Evolutionary conservation across 257 asterid genomes (phyloP), one percentile per base, ranked within the genome.

Genomic region (Solanum medicagineum): DNA sequence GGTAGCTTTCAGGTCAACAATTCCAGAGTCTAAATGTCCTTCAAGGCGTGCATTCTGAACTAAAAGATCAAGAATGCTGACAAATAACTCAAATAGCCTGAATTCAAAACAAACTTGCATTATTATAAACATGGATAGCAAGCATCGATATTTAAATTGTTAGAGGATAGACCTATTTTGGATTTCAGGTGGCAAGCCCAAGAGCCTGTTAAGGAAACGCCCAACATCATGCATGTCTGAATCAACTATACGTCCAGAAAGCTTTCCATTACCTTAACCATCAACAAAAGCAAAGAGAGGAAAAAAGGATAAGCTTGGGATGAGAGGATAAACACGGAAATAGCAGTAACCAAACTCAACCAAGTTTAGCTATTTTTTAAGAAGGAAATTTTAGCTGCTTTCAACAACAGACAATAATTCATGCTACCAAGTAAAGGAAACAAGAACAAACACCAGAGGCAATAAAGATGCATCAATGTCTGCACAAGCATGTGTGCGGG

Each of bases 211-310:
- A 83, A 97, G 98, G 85, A 95, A 97, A 84, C 99, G 97, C 80
- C 97, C 98, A 84, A 96, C 98, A 89, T 97, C 98, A 69, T 93
- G 95, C 99, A 92, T 95, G 89, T 97, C 98, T 70, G 98, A 94
- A 87, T 97, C 99, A 86, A 90, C 92, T 88, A 97, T 91, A 49
- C 95, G 98, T 17, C 99, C 98, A 86, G 93, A 88, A 80, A 94
- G 79, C 88, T 90, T 95, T 70, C 93, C 98, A 84, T 86, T 93
- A 85, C 97, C 99, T 97, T 85, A 40, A 82, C 86, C 69, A 82
- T 11, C 81, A 84, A 42, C 65, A 79, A 77, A 77, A 53, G 24
- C 47, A 88, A 79, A 79, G 83, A 79, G 83, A 26, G 22, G 65
- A 53, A 53, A 49, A 55, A 29, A 44, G 44, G 15, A 36, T 75